phyloP scores from a whole-genome alignment of 2,329 filamentous ascomycete species.

The Aphanocladium album region DNA sequence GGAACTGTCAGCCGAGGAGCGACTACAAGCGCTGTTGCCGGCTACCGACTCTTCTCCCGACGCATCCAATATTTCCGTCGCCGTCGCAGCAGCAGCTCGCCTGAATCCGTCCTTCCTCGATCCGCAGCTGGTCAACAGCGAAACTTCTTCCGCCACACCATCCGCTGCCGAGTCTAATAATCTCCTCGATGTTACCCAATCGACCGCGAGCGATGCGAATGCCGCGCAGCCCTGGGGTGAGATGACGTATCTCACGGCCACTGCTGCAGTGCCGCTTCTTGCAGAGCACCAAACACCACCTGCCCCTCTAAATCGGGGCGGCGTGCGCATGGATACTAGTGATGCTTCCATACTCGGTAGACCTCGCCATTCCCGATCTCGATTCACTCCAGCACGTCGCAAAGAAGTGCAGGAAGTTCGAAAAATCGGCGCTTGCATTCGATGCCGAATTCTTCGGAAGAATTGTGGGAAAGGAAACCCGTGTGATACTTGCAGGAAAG shows the following conservation, averaged over 20 bases:
- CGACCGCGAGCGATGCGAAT: slow-evolving; percentile 20
- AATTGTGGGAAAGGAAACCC: slow-evolving; percentile 60
- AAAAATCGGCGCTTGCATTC: slow-evolving; percentile 60
- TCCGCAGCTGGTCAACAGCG: slow-evolving; percentile 38
- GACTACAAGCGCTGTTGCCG: slow-evolving; percentile 43
- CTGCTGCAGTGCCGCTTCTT: slow-evolving; percentile 27
- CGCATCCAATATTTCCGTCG: slow-evolving; percentile 48
- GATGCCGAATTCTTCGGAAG: slow-evolving; percentile 61
- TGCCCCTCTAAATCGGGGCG: slow-evolving; percentile 37
- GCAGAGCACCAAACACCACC: slow-evolving; percentile 27
- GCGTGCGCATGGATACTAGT: slow-evolving; percentile 49
- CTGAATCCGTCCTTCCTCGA: slow-evolving; percentile 52
- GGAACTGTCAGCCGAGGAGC: slow-evolving; percentile 44
- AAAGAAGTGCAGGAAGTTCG: slow-evolving; percentile 62
- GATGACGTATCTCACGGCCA: slow-evolving; percentile 43
- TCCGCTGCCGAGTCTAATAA: slow-evolving; percentile 21
- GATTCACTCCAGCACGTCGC: slow-evolving; percentile 53
- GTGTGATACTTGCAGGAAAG: slow-evolving; percentile 59
- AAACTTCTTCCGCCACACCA: slow-evolving; percentile 26
- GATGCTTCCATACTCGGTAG: slow-evolving; percentile 40
- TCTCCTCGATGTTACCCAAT: slow-evolving; percentile 19
- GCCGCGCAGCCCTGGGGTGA: slow-evolving; percentile 47
- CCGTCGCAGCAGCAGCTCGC: slow-evolving; percentile 52
- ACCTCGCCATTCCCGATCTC: slow-evolving; percentile 49
- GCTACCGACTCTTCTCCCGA: slow-evolving; percentile 35